These are phyloP conservation scores for Aspergillus latus DNA, from an alignment of 2,329 filamentous ascomycete genomes.

Conservation along the genomic window DNA sequence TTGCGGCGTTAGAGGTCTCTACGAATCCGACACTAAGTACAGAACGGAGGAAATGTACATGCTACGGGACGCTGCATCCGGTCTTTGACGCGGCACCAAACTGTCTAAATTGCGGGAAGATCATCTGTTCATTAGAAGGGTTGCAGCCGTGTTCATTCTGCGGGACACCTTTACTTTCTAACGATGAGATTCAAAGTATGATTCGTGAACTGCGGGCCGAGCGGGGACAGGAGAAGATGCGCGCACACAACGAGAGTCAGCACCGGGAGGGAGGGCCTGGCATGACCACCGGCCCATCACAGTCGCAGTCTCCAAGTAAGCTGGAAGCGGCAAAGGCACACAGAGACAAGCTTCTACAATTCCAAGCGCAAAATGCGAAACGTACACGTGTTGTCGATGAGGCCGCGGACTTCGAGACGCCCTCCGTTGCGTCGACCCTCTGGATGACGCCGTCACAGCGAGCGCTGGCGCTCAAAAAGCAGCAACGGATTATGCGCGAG, in stretches of 20 bases:
- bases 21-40: slow-evolving; percentile 75
- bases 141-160: slow-evolving; percentile 94
- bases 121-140: slow-evolving; percentile 91
- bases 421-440: slow-evolving; percentile 63
- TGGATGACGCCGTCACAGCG: slow-evolving; percentile 84
- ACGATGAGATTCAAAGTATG: slow-evolving; percentile 78
- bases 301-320: slow-evolving; percentile 48
- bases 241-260: slow-evolving; percentile 64
- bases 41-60: slow-evolving; percentile 69
- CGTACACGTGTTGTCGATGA: slow-evolving; percentile 85
- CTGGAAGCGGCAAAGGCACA: slow-evolving; percentile 72
- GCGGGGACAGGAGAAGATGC: slow-evolving; percentile 82
- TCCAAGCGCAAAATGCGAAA: slow-evolving; percentile 81
- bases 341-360: slow-evolving; percentile 74
- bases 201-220: slow-evolving; percentile 80
- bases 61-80: slow-evolving; percentile 83
- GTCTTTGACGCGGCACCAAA: slow-evolving; percentile 90
- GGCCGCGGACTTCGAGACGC: slow-evolving; percentile 70
- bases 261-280: slow-evolving; percentile 39
- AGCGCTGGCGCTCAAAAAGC: slow-evolving; percentile 77
- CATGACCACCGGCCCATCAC: slow-evolving; percentile 17
- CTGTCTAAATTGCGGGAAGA: slow-evolving; percentile 88
- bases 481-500: slow-evolving; percentile 79
- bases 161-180: slow-evolving; percentile 68
- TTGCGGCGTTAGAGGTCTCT: slow-evolving; percentile 83